Evolutionary conservation across 2,329 filamentous ascomycete genomes (phyloP), one percentile per base, ranked within the genome.

Genomic region (Pyricularia sp.): DNA sequence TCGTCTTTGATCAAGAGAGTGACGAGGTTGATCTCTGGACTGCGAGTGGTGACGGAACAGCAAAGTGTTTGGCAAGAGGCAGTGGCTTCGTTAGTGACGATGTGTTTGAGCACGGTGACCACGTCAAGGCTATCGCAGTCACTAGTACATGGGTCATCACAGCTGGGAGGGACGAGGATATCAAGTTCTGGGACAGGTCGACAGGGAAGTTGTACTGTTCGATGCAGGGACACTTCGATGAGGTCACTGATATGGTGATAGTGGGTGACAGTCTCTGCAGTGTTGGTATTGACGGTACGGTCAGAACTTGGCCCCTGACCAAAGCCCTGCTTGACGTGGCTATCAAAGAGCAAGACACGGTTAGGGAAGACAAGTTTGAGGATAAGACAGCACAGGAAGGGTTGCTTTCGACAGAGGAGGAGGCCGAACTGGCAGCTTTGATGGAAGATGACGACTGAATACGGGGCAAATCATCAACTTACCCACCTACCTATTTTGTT

Each of bases 151-250:
- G 90, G 87, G 85, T 94, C 13, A 77, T 96, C 57, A 97, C 94
- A 1, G 93, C 89, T 1, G 96, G 94, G 65, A 82, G 94, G 69
- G 91, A 97, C 71, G 94, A 99, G 76, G 86, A 96, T 70, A 82
- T 99, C 66, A 89, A 96, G 70, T 83, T 97, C 9, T 99, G 93
- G 93, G 89, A 96, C 73, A 78, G 83, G 61, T 73, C 85, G 67
- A 88, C 85, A 9, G 91, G 90, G 8, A 86, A 88, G 73, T 78
- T 96, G 35, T 83, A 88, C 72, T 89, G 89, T 73, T 83, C 83
- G 8, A 87, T 93, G 67, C 82, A 85, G 49, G 94, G 94, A 0
- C 94, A 99, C 77, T 97, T 86, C 72, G 92, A 99, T 72, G 94
- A 97, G 75, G 88, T 99, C 16, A 97, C 91, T 0, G 91, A 88